Evolutionary conservation across 805 yeast genomes (phyloP).

Genomic region (Candida maesae): DNA sequence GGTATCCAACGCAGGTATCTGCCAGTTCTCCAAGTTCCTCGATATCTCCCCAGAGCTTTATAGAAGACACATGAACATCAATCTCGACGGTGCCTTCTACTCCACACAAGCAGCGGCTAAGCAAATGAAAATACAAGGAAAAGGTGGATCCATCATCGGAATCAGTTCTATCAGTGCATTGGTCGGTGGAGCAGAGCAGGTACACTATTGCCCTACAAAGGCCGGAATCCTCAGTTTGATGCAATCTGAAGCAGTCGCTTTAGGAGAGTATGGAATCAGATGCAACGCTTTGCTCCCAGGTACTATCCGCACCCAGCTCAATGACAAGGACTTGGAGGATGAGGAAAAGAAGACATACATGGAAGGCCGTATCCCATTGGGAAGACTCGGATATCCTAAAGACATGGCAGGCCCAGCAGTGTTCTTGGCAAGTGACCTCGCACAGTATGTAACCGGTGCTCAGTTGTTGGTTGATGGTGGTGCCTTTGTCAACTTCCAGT

Average conservation of each 20-base stretch:
- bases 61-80: constrained; percentile 34
- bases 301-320: constrained; percentile 39
- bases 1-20: constrained; percentile 46
- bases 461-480: constrained; percentile 44
- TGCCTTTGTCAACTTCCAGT: constrained; percentile 43
- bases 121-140: constrained; percentile 42
- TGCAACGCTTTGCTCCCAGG: constrained; percentile 46
- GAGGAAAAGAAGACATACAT: constrained; percentile 33
- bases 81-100: constrained; percentile 41
- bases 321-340: constrained; percentile 40
- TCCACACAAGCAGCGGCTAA: constrained; percentile 45
- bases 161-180: constrained; percentile 40
- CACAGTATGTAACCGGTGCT: constrained; percentile 38
- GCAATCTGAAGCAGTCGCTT: constrained; percentile 41
- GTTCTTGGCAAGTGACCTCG: constrained; percentile 36
- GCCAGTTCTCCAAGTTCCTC: constrained; percentile 38
- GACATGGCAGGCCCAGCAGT: constrained; percentile 42
- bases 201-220: constrained; percentile 46
- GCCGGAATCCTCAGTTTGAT: constrained; percentile 43
- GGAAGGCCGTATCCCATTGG: constrained; percentile 39
- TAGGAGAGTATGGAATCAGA: constrained; percentile 41
- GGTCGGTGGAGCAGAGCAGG: constrained; percentile 43
- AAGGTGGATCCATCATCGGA: constrained; percentile 46
- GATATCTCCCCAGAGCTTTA: constrained; percentile 38
- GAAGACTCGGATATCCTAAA: constrained; percentile 34